Conservation (phyloP, 164 flowering plant genomes). For the Stephania yunnanensis region DNA sequence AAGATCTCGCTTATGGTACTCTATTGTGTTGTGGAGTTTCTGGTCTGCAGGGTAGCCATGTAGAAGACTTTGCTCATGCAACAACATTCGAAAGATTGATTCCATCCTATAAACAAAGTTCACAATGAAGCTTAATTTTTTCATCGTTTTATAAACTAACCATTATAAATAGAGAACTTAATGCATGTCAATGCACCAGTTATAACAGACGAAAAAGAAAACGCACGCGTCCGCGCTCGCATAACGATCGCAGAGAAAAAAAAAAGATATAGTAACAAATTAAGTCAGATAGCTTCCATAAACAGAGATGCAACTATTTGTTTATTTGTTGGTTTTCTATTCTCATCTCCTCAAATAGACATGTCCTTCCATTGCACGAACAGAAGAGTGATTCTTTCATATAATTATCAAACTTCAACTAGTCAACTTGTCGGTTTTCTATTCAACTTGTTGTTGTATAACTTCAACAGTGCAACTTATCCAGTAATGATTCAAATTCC, state of each 20-base stretch:
- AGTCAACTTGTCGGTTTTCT: too few relatives aligned
- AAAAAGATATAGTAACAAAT: not conserved
- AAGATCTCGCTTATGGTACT: slow-evolving; percentile 49
- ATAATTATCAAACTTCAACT: too few relatives aligned
- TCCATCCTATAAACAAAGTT: slow-evolving; percentile 37
- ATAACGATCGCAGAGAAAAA: too few relatives aligned
- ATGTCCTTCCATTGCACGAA: not conserved
- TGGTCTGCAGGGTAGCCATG: slow-evolving; percentile 27
- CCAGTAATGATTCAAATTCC: too few relatives aligned
- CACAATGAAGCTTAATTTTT: not conserved
- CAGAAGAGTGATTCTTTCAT: too few relatives aligned
- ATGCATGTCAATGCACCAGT: not conserved
- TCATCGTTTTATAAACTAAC: not conserved
- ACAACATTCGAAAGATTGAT: slow-evolving; percentile 37
- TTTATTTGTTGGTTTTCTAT: too few relatives aligned
- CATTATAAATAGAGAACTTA: not conserved
- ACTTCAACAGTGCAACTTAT: too few relatives aligned
- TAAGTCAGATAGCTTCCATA: not conserved
- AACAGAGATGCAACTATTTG: not conserved
- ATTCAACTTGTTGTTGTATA: too few relatives aligned
- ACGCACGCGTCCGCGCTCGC: too few relatives aligned
- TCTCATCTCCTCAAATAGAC: not conserved
- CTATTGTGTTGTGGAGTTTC: slow-evolving; percentile 34
- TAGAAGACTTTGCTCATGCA: slow-evolving; percentile 46
- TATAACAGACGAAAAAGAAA: too few relatives aligned